These are phyloP conservation scores for Pichia sp. DNA, from an alignment of 1,139 yeast genomes.

Conservation along the genomic window DNA sequence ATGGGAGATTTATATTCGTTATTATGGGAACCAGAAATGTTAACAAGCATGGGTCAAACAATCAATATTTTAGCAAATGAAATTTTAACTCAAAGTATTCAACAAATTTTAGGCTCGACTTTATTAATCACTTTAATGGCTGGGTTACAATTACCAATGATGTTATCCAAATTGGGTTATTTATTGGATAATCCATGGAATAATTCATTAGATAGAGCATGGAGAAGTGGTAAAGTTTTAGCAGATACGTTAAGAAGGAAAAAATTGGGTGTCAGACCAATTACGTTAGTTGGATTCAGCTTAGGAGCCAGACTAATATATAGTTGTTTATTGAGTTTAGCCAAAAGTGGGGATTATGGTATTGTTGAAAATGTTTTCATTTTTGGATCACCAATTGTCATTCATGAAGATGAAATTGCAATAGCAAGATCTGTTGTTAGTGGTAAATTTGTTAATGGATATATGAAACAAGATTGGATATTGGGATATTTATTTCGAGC, in stretches of 20 bases:
- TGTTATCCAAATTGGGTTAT: constrained; percentile 80
- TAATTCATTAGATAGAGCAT: constrained; percentile 92
- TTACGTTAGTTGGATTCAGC: constrained; percentile 89
- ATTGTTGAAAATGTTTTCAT: constrained; percentile 81
- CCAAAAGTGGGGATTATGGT: constrained; percentile 82
- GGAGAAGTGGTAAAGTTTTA: constrained; percentile 88
- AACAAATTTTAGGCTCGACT: constrained; percentile 91
- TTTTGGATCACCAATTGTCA: constrained; percentile 85
- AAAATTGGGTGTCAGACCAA: constrained; percentile 87
- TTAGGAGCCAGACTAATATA: constrained; percentile 89
- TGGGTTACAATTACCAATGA: constrained; percentile 92
- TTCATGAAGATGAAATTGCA: constrained; percentile 69
- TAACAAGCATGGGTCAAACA: constrained; percentile 93
- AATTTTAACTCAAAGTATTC: constrained; percentile 85
- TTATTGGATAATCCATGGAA: constrained; percentile 96
- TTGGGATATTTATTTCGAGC: constrained; percentile 93
- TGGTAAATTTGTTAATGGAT: constrained; percentile 87
- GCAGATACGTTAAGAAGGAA: constrained; percentile 88
- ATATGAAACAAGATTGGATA: constrained; percentile 91
- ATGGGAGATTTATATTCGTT: constrained; percentile 94
- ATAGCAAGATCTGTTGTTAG: constrained; percentile 82
- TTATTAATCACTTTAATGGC: constrained; percentile 89
- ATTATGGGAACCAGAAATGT: constrained; percentile 97
- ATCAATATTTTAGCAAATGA: constrained; percentile 90
- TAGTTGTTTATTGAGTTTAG: constrained; percentile 82